Base-by-base conservation (phyloP, 2,329 filamentous ascomycete genomes). In the Botrytis deweyae region DNA sequence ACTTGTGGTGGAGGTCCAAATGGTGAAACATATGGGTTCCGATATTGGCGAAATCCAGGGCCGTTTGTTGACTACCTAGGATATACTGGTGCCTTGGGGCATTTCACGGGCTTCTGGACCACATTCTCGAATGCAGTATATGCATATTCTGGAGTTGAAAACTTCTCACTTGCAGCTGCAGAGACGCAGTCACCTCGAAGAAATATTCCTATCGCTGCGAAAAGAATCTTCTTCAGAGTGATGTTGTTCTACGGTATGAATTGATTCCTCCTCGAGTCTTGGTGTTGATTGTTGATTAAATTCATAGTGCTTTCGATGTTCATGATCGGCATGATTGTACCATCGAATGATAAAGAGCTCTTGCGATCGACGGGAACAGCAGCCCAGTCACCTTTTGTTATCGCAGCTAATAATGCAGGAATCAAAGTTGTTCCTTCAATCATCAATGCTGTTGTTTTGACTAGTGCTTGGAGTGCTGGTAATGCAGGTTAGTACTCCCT, bases 391-490 rank as follows among this genome's bases (percentile, higher is more conserved):
- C 91, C 91, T 22, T 93, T 91, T 78, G 92, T 95, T 74, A 92
- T 94, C 75, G 92, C 92, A 40, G 90, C 91, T 55, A 85, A 87
- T 12, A 87, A 88, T 46, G 92, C 92, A 2, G 89, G 90, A 0
- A 90, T 95, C 73, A 85, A 84, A 9, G 90, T 87, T 8, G 87
- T 94, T 9, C 90, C 91, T 0, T 89, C 88, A 10, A 87, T 95
- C 71, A 90, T 95, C 82, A 95, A 95, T 80, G 92, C 91, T 46
- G 86, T 94, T 38, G 90, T 95, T 77, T 86, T 94, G 76, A 92
- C 90, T 0, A 92, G 90, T 0, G 91, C 90, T 0, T 91, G 89
- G 83, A 93, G 91, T 0, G 87, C 91, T 0, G 90, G 88, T 0
- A 94, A 94, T 77, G 88, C 91, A 77, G 71, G 71, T 68, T 14